A percentile compares a stretch with the other conserved stretches of the same genome.
Conservation (phyloP, 140 eudicot species). For the Senecio squalidus region DNA sequence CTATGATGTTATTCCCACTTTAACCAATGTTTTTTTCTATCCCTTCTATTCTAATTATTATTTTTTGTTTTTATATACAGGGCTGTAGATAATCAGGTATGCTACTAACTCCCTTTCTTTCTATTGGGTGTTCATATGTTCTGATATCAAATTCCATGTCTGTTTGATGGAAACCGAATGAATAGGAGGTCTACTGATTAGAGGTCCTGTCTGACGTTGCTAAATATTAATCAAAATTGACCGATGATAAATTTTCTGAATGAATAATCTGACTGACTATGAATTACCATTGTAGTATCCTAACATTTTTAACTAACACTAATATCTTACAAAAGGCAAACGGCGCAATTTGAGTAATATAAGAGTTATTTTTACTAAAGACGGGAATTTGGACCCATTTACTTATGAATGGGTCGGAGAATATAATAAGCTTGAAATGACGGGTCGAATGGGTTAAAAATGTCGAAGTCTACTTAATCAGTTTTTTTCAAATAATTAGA, state of each 20-base stretch:
- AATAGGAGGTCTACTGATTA: slow-evolving; percentile 2
- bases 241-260: neutral
- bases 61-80: slow-evolving; percentile 41
- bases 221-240: neutral
- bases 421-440: too few relatives aligned
- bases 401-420: too few relatives aligned
- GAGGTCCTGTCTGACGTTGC: neutral
- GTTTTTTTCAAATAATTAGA: too few relatives aligned
- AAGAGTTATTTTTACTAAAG: neutral
- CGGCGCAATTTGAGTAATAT: neutral
- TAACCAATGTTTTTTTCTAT: too few relatives aligned
- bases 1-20: too few relatives aligned
- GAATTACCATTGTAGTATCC: neutral
- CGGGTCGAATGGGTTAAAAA: too few relatives aligned
- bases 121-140: neutral
- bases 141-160: neutral
- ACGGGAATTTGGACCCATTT: too few relatives aligned
- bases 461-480: too few relatives aligned
- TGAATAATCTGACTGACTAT: neutral
- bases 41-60: slow-evolving; percentile 3
- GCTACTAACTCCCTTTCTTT: slow-evolving; percentile 4
- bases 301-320: neutral
- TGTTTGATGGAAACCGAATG: slow-evolving; percentile 1
- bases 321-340: neutral
- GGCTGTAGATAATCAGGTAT: slow-evolving; percentile 97